Evolutionary conservation across 768 basidiomycete genomes (phyloP), one percentile per base, ranked within the genome.

Genomic region (Xanthoconium stramineum): DNA sequence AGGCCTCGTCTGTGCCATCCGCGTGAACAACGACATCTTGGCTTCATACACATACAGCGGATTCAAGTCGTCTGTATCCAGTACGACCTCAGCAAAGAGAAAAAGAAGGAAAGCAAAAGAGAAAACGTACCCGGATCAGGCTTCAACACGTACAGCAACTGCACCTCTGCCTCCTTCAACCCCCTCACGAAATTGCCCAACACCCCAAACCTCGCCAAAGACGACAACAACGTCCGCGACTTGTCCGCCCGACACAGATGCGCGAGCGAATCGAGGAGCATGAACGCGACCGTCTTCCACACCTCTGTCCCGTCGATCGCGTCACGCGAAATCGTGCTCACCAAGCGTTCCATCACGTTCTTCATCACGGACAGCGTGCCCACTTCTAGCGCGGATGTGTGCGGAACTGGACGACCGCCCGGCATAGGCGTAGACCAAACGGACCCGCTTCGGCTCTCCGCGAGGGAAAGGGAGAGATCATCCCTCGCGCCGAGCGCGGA

Each of bases 261-360:
- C 17, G 89, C 80, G 9, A 95, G 78, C 1, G 89, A 85, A 63
- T 95, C 92, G 42, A 98, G 77, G 3, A 94, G 76, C 78, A 94
- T 89, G 68, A 94, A 98, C 10, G 95, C 91, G 15, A 98, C 84
- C 3, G 94, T 95, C 73, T 92, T 92, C 96, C 96, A 98, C 3
- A 98, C 91, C 70, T 98, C 94, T 17, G 91, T 86, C 8, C 94
- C 95, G 60, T 97, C 94, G 52, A 92, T 89, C 2, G 94, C 94
- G 66, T 98, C 96, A n/a, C 92, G 80, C 20, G 91, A 84, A 38
- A 96, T 77, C 37, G 84, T 78, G 0, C 83, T 73, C 0, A 94
- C 78, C 19, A 98, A 72, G 6, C 88, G 80, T 52, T 96, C 95
- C 63, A 88, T 78, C 36, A 77, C 77, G 6, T 78, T 72, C 62